Percentiles rank a stretch among this genome's conserved stretches.
Evolutionary conservation across 2,329 filamentous ascomycete genomes (phyloP).

Genomic region (Fusarium sp.): DNA sequence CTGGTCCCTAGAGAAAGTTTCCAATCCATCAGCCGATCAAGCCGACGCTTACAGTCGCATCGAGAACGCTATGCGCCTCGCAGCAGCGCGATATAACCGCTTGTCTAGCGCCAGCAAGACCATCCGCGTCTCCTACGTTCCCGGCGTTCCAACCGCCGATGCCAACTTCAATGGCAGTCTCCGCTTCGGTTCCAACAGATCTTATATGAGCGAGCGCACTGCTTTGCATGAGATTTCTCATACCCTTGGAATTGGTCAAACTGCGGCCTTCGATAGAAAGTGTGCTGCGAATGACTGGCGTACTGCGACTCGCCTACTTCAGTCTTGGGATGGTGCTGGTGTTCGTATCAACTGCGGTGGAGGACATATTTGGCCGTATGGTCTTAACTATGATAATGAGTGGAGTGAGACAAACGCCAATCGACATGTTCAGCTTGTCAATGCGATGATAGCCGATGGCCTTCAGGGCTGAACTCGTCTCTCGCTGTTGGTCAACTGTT

Average conservation of each 20-base stretch:
- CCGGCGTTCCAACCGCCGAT: conserved; percentile 59
- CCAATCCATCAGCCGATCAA: conserved; percentile 57
- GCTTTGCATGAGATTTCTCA: conserved; percentile 62
- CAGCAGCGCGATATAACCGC: conserved; percentile 55
- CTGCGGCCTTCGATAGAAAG: conserved; percentile 52
- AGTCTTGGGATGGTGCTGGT: conserved; percentile 54
- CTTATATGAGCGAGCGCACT: conserved; percentile 62
- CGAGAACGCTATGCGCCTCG: conserved; percentile 55
- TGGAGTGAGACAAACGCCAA: conserved; percentile 59
- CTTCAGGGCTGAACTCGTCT: neutral
- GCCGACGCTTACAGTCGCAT: conserved; percentile 58
- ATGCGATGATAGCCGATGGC: conserved; percentile 60
- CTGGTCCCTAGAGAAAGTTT: conserved; percentile 52
- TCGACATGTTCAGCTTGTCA: conserved; percentile 56
- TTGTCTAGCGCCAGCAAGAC: conserved; percentile 52
- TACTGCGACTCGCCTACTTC: conserved; percentile 54
- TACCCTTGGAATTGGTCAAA: conserved; percentile 61
- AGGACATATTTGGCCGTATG: conserved; percentile 56
- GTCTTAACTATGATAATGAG: conserved; percentile 58
- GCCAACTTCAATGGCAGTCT: conserved; percentile 59
- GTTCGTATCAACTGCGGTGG: conserved; percentile 56
- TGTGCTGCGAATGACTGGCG: conserved; percentile 58
- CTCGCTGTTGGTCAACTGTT: neutral
- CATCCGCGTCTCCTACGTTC: conserved; percentile 55
- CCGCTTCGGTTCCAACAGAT: conserved; percentile 58